These are phyloP conservation scores for Aspergillus floridensis DNA, from an alignment of 2,329 filamentous ascomycete species.

Conservation along the genomic window DNA sequence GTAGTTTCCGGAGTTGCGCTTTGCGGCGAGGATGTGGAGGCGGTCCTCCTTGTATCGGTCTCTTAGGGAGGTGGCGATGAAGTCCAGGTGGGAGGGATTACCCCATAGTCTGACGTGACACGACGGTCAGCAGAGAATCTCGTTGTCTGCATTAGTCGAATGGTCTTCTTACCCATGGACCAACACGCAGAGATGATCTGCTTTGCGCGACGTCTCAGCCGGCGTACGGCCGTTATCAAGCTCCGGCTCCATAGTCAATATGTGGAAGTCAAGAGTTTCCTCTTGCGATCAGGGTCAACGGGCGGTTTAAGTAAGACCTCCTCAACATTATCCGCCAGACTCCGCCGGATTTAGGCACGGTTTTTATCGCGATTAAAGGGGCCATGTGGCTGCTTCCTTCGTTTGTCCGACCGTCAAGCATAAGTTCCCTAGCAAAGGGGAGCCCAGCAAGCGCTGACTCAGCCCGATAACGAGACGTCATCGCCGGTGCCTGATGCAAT, in stretches of 20 bases:
- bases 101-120: constrained; percentile 54
- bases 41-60: constrained; percentile 50
- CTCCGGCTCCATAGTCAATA: not conserved
- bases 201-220: constrained; percentile 18
- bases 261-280: not conserved
- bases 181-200: constrained; percentile 60
- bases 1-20: constrained; percentile 56
- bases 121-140: not conserved
- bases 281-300: not conserved
- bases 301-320: not conserved
- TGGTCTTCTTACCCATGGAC: constrained; percentile 55
- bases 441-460: not conserved
- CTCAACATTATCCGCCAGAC: not conserved
- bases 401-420: not conserved
- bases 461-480: constrained; percentile 6
- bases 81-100: constrained; percentile 57
- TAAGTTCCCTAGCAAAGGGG: not conserved
- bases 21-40: constrained; percentile 56
- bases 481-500: not conserved
- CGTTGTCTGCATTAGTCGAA: not conserved
- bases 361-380: not conserved
- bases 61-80: constrained; percentile 52
- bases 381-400: not conserved
- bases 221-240: constrained; percentile 3
- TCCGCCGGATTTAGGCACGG: not conserved